Percentiles rank a stretch among this genome's conserved stretches.
Evolutionary conservation across 1,284 basidiomycete species (phyloP).

Genomic region (Rhodotorula sp.): DNA sequence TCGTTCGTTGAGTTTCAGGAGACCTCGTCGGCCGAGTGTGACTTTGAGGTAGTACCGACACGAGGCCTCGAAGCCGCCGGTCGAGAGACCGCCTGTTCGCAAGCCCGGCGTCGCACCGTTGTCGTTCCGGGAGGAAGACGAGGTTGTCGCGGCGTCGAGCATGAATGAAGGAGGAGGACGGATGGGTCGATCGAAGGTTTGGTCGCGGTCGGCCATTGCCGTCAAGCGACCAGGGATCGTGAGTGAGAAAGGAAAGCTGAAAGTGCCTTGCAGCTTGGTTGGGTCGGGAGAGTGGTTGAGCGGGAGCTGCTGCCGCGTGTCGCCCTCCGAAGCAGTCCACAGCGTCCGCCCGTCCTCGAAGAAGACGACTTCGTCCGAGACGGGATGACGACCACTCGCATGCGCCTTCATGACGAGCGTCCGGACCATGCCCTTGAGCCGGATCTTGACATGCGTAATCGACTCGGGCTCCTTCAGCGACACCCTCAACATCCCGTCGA

Average conservation of each 20-base stretch:
- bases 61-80: conserved; percentile 19
- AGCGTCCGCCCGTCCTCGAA: conserved; percentile 10
- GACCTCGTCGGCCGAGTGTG: conserved; percentile 30
- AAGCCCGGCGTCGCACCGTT: conserved; percentile 7
- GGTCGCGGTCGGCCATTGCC: conserved; percentile 1
- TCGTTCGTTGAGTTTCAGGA: conserved; percentile 40
- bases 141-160: conserved; percentile 6
- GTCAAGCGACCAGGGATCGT: conserved; percentile 24
- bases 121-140: neutral
- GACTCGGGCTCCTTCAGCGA: conserved; percentile 20
- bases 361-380: conserved; percentile 33
- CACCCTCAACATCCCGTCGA: conserved; percentile 11
- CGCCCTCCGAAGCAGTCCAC: conserved; percentile 12
- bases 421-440: conserved; percentile 35
- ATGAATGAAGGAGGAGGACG: conserved; percentile 31
- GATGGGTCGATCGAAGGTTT: neutral
- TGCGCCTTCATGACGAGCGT: conserved; percentile 37
- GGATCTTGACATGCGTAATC: conserved; percentile 28
- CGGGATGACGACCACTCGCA: conserved; percentile 26
- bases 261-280: conserved; percentile 28
- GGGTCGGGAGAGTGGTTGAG: conserved; percentile 28
- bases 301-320: neutral
- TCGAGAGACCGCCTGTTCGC: neutral
- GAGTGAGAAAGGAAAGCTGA: conserved; percentile 35
- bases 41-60: conserved; percentile 41